Evolutionary conservation across 257 asterid genomes (phyloP), one percentile per base, ranked within the genome.

Genomic region (Thymus mandschuricus): DNA sequence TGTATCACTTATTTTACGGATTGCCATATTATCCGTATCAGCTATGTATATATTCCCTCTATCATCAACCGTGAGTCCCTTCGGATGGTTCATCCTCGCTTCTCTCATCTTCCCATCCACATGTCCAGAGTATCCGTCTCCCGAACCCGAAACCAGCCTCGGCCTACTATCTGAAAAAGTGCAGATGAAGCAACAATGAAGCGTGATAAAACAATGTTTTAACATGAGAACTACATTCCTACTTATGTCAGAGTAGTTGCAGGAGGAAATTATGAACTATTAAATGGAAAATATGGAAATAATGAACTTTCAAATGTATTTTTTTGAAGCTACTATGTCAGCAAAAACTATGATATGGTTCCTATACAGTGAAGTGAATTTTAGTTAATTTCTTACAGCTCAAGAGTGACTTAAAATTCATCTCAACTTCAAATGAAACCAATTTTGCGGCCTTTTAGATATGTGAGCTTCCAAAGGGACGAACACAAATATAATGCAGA

Each of bases 81-180:
- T 92, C 0, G 98, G 98, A 82, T 90, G 98, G 60, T 88, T 92
- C 98, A 92, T 76, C 75, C 90, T 84, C 41, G 97, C 95, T 52
- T 90, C 98, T 65, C 90, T 86, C 69, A 83, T 33, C 79, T 75
- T 90, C 64, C 97, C 98, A 65, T 92, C 98, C 45, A 92, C 78
- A 55, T 92, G 90, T 46, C 98, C 98, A 6, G 88, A 52, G 56
- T 90, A 82, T 66, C 98, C 98, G 67, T 90, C 98, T 34, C 88
- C 91, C 15, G 97, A 92, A 75, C 98, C 98, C 58, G 92, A 85
- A 68, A 92, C 76, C 70, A 92, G 78, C 80, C 86, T 88, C 6
- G 98, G 95, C 80, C 98, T 65, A 81, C 86, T 92, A 67, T 90
- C 98, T 92, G 79, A n/a, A 68, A 43, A 59, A 11, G 29, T 13